Evolutionary conservation across 768 basidiomycete genomes (phyloP).

Genomic region (Lanmaoa pseudosensibilis): DNA sequence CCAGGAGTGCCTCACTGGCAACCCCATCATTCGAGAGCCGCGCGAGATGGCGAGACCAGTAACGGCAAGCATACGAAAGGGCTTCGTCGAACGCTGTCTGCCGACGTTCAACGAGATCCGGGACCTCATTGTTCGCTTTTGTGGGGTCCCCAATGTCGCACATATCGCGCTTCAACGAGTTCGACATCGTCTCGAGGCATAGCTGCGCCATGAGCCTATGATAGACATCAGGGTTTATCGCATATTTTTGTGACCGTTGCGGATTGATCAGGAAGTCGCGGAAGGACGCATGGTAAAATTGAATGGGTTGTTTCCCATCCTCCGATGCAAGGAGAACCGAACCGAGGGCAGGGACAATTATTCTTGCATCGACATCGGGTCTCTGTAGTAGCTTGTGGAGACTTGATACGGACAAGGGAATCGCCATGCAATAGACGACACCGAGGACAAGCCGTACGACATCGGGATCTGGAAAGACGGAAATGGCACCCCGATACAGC

Average conservation of each 20-base stretch:
- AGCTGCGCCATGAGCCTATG: slow-evolving; percentile 21
- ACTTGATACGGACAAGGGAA: slow-evolving; percentile 13
- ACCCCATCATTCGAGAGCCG: slow-evolving; percentile 10
- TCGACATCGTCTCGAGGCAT: slow-evolving; percentile 20
- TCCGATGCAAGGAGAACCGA: slow-evolving; percentile 22
- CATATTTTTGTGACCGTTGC: slow-evolving; percentile 17
- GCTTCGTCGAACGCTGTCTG: slow-evolving; percentile 14
- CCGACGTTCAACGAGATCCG: slow-evolving; percentile 19
- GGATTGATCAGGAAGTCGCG: slow-evolving; percentile 20
- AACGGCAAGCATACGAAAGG: slow-evolving; percentile 20
- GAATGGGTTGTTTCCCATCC: slow-evolving; percentile 19
- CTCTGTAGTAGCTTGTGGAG: slow-evolving; percentile 15
- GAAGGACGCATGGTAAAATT: slow-evolving; percentile 24
- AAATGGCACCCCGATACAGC: slow-evolving; percentile 22
- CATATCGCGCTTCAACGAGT: slow-evolving; percentile 22
- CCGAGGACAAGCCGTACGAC: slow-evolving; percentile 19
- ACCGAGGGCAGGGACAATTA: slow-evolving; percentile 14
- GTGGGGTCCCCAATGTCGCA: slow-evolving; percentile 19
- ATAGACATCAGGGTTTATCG: slow-evolving; percentile 13
- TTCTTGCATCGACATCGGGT: slow-evolving; percentile 16
- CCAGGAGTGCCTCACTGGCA: slow-evolving; percentile 10
- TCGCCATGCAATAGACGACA: slow-evolving; percentile 13
- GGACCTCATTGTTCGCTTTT: slow-evolving; percentile 16
- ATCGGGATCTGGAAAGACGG: slow-evolving; percentile 19
- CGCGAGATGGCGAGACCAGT: slow-evolving; percentile 20